Conservation (phyloP, 1,284 basidiomycete species). For the Ganoderma sinense region DNA sequence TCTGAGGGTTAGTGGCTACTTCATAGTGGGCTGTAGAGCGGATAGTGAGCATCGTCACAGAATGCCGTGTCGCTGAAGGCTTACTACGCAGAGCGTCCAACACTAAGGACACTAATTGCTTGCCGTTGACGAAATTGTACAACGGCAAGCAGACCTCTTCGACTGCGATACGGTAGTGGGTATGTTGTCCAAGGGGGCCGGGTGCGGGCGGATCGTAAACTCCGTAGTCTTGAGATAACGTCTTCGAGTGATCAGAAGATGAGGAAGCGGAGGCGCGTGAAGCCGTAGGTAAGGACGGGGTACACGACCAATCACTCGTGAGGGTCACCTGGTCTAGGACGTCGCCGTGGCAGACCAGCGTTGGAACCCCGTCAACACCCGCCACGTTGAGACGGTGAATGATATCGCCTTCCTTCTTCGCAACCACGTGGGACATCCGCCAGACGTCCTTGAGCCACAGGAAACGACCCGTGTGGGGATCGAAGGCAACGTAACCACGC, state of each 20-base stretch:
- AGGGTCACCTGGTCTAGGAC: conserved; percentile 1
- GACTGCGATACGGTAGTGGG: conserved; percentile 19
- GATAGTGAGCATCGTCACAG: background rate
- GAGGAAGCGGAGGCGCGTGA: background rate
- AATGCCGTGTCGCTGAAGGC: background rate
- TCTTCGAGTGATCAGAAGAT: background rate
- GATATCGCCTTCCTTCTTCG: conserved; percentile 4
- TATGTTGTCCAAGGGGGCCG: conserved; percentile 5
- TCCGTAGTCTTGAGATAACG: background rate
- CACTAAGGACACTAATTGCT: background rate
- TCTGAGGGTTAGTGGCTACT: background rate
- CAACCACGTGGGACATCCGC: background rate
- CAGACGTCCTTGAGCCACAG: conserved; percentile 15
- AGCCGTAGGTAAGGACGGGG: background rate
- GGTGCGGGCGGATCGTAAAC: background rate
- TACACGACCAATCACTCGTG: background rate
- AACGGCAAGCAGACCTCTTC: conserved; percentile 11
- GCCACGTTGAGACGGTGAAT: background rate
- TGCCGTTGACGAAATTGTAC: background rate
- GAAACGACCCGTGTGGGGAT: background rate
- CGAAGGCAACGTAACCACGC: conserved; percentile 9
- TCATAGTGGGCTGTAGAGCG: background rate
- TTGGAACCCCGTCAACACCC: background rate
- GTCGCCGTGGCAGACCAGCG: conserved; percentile 11
- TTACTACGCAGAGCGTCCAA: conserved; percentile 9